Evolutionary conservation across 352 stramenopile genomes (phyloP), one percentile per base, ranked within the genome.

Genomic region (Phytopythium delawarense): DNA sequence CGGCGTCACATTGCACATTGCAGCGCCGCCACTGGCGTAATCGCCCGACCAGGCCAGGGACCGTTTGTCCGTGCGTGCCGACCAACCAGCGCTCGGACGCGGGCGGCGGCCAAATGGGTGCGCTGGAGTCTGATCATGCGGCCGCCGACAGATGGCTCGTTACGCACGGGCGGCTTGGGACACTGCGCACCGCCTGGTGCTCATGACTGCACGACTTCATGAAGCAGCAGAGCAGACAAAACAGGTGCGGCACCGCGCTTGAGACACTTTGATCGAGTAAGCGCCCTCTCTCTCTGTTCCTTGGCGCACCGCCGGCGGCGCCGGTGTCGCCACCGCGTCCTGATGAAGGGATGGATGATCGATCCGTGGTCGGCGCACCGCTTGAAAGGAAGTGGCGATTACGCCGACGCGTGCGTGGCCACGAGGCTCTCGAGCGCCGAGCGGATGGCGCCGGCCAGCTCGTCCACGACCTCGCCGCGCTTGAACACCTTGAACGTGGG

Each of bases 401-500:
- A 54, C 25, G 28, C 48, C 45, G 39, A 8, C 40, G 64, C 58
- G 66, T 86, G 76, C 56, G 80, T 83, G 46, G 69, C 70, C 23
- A 89, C 67, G 53, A 88, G 79, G 64, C 66, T 78, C 62, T 82
- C 72, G 12, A 91, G 68, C 30, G 76, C 78, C 46, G 63, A 81
- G 57, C 75, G 70, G 61, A 91, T 90, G 42, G 89, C 89, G 51
- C 87, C 92, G 21, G 67, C 78, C 21, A 98, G 67, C 73, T 97
- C 79, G 42, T 97, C 85, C 5, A 97, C 84, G 59, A 89, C 93
- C n/a, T 79, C 79, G 54, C 91, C 90, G 32, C 76, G 64, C 71
- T 97, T 96, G 73, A 88, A 98, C 54, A 98, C 84, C 65, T 98
- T 92, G 71, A 98, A 98, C 25, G 90, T 98, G 13, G 93, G 94